Evolutionary conservation across 306 rosid genomes (phyloP).

Genomic region (Fagus crenata): DNA sequence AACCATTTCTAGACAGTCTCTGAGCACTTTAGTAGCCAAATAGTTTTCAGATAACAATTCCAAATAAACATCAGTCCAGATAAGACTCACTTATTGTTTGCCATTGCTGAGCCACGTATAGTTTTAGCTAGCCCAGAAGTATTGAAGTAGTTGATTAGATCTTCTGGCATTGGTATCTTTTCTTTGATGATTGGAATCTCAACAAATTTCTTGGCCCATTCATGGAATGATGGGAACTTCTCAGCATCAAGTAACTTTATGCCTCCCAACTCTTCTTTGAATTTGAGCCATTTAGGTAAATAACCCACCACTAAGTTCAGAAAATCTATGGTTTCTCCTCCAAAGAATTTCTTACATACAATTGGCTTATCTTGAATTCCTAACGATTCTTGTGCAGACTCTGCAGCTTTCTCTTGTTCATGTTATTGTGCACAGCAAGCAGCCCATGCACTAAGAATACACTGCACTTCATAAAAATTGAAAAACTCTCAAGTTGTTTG

Average conservation of each 20-base stretch:
- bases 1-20: no score
- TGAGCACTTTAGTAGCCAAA: no score
- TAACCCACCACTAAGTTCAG: not conserved
- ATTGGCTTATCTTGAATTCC: conserved; percentile 34
- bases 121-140: not conserved
- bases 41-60: no score
- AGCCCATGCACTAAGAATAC: not conserved
- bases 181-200: not conserved
- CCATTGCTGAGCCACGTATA: no score
- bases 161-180: conserved; percentile 16
- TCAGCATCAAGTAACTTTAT: not conserved
- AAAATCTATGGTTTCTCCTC: conserved; percentile 33
- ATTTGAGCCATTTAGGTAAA: not conserved
- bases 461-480: not conserved
- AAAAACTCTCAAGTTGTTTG: not conserved
- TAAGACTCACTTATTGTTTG: no score
- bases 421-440: conserved; percentile 27
- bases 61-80: no score
- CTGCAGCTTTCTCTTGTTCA: conserved; percentile 14
- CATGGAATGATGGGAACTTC: not conserved
- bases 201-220: not conserved
- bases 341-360: conserved; percentile 34
- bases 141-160: conserved; percentile 17
- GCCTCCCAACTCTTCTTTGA: not conserved
- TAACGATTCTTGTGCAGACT: conserved; percentile 21